Conservation (phyloP, 2,329 filamentous ascomycete species). For the Neoarthrinium moseri region DNA sequence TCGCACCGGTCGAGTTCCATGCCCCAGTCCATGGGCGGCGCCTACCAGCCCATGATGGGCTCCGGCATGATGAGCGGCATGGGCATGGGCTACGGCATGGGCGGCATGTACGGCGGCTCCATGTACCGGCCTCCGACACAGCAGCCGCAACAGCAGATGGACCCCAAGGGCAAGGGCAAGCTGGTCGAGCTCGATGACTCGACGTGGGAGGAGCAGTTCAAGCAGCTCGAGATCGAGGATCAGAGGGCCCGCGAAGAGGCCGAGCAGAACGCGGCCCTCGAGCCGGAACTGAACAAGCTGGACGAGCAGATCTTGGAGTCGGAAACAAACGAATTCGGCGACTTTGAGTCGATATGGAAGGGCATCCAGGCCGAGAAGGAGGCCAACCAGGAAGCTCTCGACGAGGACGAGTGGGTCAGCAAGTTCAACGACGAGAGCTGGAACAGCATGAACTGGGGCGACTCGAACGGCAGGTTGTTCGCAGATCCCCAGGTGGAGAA, state of each 20-base stretch:
- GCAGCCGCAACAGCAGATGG: constrained; percentile 40
- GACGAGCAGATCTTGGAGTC: constrained; percentile 64
- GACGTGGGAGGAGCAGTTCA: constrained; percentile 96
- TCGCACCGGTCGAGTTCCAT: constrained; percentile 52
- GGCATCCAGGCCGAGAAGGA: constrained; percentile 77
- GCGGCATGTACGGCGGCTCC: constrained; percentile 53
- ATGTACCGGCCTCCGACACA: constrained; percentile 54
- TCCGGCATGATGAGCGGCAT: constrained; percentile 44
- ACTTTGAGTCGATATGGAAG: constrained; percentile 88
- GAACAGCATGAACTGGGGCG: constrained; percentile 67
- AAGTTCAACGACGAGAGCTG: constrained; percentile 78
- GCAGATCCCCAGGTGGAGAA: constrained; percentile 78
- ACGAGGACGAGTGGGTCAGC: constrained; percentile 60
- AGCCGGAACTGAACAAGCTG: constrained; percentile 84
- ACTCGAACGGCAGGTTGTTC: constrained; percentile 36
- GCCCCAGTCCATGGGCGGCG: constrained; percentile 51
- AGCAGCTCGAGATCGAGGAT: constrained; percentile 74
- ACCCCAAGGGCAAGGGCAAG: constrained; percentile 80
- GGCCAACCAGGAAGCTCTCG: constrained; percentile 65
- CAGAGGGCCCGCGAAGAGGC: constrained; percentile 41
- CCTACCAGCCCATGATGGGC: constrained; percentile 37
- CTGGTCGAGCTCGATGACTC: constrained; percentile 91
- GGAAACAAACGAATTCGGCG: constrained; percentile 74
- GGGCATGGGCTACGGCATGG: constrained; percentile 54
- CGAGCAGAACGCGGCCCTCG: constrained; percentile 59